Percentiles rank a stretch among this genome's conserved stretches.
These are phyloP conservation scores for Periconia sp. DNA, from an alignment of 2,329 filamentous ascomycete genomes.

Conservation along the genomic window DNA sequence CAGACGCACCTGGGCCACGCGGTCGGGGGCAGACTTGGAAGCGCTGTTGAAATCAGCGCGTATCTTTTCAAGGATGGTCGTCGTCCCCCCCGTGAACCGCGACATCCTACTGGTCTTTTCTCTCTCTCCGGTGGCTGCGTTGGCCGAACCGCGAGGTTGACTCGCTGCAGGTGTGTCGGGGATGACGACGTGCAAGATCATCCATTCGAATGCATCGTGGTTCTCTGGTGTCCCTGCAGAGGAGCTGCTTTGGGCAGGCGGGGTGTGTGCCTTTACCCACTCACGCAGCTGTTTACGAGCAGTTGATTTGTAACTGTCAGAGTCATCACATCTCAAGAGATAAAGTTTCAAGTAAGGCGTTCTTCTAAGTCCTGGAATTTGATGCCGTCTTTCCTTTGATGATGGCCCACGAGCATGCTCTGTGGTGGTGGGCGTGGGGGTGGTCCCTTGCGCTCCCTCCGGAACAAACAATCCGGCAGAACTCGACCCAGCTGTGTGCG, in stretches of 20 bases:
- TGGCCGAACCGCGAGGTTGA: conserved; percentile 66
- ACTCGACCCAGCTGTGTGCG: conserved; percentile 40
- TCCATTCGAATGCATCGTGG: conserved; percentile 95
- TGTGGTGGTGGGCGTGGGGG: conserved; percentile 21
- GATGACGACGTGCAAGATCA: conserved; percentile 89
- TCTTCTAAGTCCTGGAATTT: conserved; percentile 89
- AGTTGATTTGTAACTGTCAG: conserved; percentile 84
- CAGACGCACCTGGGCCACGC: conserved; percentile 83
- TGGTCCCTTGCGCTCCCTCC: conserved; percentile 15
- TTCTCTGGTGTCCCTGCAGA: conserved; percentile 73
- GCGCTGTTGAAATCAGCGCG: conserved; percentile 85
- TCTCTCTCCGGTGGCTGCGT: conserved; percentile 55
- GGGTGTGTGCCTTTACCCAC: conserved; percentile 80
- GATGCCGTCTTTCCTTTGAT: conserved; percentile 70
- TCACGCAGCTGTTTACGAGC: conserved; percentile 79
- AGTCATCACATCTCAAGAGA: conserved; percentile 90
- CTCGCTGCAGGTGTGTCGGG: conserved; percentile 81
- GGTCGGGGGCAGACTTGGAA: conserved; percentile 72
- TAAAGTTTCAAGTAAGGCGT: conserved; percentile 94
- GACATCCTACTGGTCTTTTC: conserved; percentile 68
- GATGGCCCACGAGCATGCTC: conserved; percentile 31
- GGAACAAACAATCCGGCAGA: conserved; percentile 22
- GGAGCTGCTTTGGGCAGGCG: conserved; percentile 57
- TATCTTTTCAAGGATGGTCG: conserved; percentile 85
- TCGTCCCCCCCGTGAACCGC: conserved; percentile 77